Evolutionary conservation across 257 asterid species (phyloP), one percentile per base, ranked within the genome.

Genomic region (Capsicum baccatum): DNA sequence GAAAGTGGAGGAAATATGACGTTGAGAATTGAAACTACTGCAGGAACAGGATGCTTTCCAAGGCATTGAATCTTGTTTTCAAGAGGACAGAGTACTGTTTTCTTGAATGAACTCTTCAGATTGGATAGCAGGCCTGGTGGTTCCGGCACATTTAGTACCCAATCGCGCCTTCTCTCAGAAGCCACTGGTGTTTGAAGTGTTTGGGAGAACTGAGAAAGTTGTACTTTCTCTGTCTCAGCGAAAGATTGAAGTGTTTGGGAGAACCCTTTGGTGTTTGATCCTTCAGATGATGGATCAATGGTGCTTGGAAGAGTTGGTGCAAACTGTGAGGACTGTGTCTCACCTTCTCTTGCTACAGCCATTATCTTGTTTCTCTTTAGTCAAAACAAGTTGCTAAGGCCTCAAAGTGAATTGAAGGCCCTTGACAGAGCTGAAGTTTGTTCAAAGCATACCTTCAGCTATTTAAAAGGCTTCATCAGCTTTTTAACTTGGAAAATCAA

Each of bases 121-220:
- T 64, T 83, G 52, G 42, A 58, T 39, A 60, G 74, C 15, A 56
- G 71, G 15, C 88, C 85, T 35, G 89, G 91, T 55, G 91, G 89
- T 69, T 70, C 83, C 6, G 91, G 91, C n/a, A 85, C 89, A 79
- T 88, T 84, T 0, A 88, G 80, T 26, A 88, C 85, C 91, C 91
- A 88, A 5, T 70, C 83, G 71, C 54, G 37, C 80, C 52, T 79
- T 59, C 50, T 50, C n/a, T 60, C 19, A 16, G 82, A 26, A 73
- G 85, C 74, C 56, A 67, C n/a, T 13, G 84, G 50, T 64, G 60
- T 79, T 85, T 82, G 91, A 86, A 86, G 87, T 84, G 87, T 86
- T 88, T 86, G 89, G 86, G 89, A 81, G 90, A 86, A 84, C 90
- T 67, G 79, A 50, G 81, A 67, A 48, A 21, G 33, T 39, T 19